Base-by-base conservation (phyloP, 2,329 filamentous ascomycete species). In the Colletotrichum abscissum region DNA sequence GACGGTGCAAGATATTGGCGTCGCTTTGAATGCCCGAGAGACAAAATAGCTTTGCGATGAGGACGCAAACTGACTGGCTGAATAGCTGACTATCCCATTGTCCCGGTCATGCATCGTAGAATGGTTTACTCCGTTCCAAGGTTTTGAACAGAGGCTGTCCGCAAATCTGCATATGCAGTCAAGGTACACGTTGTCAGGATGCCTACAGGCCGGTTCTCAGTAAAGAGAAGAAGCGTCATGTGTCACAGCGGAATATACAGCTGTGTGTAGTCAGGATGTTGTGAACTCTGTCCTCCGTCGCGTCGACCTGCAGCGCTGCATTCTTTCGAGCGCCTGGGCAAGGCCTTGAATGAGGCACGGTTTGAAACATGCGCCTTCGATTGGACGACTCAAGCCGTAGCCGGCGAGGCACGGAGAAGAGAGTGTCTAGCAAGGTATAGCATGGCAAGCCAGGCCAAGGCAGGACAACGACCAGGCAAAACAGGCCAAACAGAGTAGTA, bases 291-390 rank as follows among this genome's bases (percentile, higher is more conserved):
- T 55, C 35, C 65, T 22, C 69, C 24, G 49, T 46, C 33, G 54
- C 42, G 55, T 64, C 59, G 52, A 72, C 59, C 22, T 64, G 69
- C 54, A 49, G 69, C 59, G 54, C 55, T 30, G 49, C 52, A 52
- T 54, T 52, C 54, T 49, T 69, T 30, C 52, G 55, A 42, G 58
- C 24, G 46, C 55, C 33, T 28, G 68, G 42, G 64, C 30, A 46
- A 58, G 30, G 57, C 60, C 60, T 49, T 60, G 55, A 56, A 12
- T 26, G 55, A 60, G 66, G 66, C 70, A 70, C 67, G 55, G 60
- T 52, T 33, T 65, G 70, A 65, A 70, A 73, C 60, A 70, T 60
- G 67, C 60, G 38, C 22, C 67, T 60, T 69, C 55, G 22, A 70
- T 73, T 70, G 60, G 70, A 73, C 46, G 55, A 35, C 58, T 42